Conservation (phyloP, 2,329 filamentous ascomycete species). For the Bipolaris bicolor region DNA sequence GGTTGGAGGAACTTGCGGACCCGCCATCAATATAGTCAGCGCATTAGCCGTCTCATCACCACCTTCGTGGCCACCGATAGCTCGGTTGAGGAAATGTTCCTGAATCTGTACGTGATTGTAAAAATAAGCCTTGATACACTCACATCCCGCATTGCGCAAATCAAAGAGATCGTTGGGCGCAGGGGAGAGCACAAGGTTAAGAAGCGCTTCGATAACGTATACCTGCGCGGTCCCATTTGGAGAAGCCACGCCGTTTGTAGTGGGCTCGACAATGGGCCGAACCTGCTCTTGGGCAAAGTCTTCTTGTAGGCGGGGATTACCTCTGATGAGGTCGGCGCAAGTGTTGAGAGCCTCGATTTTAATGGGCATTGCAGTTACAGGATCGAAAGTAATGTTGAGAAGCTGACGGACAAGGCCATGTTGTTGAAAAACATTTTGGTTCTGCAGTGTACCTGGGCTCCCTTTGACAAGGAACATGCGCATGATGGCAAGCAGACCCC, state of each 20-base stretch:
- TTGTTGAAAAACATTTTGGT: constrained; percentile 86
- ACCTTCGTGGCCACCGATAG: constrained; percentile 83
- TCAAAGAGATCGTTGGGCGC: constrained; percentile 73
- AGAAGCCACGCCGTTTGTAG: constrained; percentile 50
- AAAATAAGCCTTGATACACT: constrained; percentile 93
- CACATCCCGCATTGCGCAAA: constrained; percentile 81
- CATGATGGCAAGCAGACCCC: constrained; percentile 85
- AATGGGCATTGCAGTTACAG: constrained; percentile 73
- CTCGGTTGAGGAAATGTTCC: constrained; percentile 82
- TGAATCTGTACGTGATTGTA: constrained; percentile 80
- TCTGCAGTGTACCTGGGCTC: constrained; percentile 79
- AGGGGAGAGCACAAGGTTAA: constrained; percentile 79
- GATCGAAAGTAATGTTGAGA: constrained; percentile 81
- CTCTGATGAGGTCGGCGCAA: constrained; percentile 86
- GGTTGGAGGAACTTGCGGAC: constrained; percentile 65
- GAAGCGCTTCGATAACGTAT: constrained; percentile 91
- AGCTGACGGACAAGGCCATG: constrained; percentile 80
- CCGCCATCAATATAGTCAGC: constrained; percentile 77
- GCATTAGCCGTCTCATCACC: constrained; percentile 89
- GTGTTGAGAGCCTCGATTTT: constrained; percentile 84
- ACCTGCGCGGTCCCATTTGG: constrained; percentile 65
- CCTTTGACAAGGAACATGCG: constrained; percentile 83
- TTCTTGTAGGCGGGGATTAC: constrained; percentile 81
- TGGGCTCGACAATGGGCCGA: constrained; percentile 60
- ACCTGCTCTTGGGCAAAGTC: constrained; percentile 88